These are phyloP conservation scores for Piromyces finnis DNA, from an alignment of 192 early-diverging fungal genomes.

Conservation along the genomic window DNA sequence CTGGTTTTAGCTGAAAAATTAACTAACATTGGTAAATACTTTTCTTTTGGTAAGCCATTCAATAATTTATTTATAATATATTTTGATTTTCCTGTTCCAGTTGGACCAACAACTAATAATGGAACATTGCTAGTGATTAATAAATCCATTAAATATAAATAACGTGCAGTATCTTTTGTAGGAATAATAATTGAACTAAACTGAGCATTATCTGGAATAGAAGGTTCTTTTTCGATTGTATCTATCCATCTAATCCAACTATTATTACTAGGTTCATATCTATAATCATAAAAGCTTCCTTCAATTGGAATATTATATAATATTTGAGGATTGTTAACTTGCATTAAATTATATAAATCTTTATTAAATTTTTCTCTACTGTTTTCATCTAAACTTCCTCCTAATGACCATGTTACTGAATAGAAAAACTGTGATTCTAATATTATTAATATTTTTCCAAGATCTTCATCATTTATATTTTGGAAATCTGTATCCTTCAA, in stretches of 20 bases:
- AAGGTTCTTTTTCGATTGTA: conserved; percentile 16
- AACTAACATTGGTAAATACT: conserved; percentile 35
- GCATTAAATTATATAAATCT: conserved; percentile 5
- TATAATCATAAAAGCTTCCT: conserved; percentile 28
- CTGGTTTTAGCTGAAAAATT: conserved; percentile 40
- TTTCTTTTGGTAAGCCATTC: conserved; percentile 21
- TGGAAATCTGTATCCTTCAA: conserved; percentile 11
- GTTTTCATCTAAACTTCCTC: conserved; percentile 26
- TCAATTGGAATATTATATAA: conserved; percentile 13
- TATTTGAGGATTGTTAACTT: conserved; percentile 3
- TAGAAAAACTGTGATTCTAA: conserved; percentile 28
- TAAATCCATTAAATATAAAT: conserved; percentile 36
- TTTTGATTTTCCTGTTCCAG: conserved; percentile 44
- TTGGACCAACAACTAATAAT: conserved; percentile 33
- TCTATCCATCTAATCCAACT: conserved; percentile 28
- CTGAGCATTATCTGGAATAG: conserved; percentile 22
- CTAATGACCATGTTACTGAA: conserved; percentile 28
- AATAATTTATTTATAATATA: conserved; percentile 34
- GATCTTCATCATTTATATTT: conserved; percentile 1
- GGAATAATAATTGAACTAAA: conserved; percentile 43
- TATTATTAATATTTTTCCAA: conserved; percentile 3
- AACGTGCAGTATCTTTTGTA: conserved; percentile 41
- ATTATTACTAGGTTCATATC: conserved; percentile 11
- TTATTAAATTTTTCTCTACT: conserved; percentile 31
- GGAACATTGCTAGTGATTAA: conserved; percentile 26